These are phyloP conservation scores for Trichoderma sp. DNA, from an alignment of 2,329 filamentous ascomycete species.

Conservation along the genomic window DNA sequence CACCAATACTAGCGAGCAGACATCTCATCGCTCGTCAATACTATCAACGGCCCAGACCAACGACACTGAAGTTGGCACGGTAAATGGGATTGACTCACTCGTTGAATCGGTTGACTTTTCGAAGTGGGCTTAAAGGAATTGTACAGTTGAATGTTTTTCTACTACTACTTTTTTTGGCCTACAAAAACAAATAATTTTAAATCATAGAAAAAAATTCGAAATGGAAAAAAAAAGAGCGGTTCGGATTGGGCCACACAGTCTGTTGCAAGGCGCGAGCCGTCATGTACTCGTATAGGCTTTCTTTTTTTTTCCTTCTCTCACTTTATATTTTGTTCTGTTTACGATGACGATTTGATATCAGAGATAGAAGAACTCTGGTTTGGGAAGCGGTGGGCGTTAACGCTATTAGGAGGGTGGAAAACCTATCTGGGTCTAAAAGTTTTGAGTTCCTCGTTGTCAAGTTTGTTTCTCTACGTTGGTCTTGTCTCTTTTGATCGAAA, in stretches of 20 bases:
- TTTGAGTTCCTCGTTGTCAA: slow-evolving; percentile 29
- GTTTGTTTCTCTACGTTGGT: slow-evolving; percentile 19
- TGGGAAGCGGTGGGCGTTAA: slow-evolving; percentile 33
- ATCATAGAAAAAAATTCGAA: background rate
- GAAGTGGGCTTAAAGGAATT: slow-evolving; percentile 39
- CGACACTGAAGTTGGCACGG: slow-evolving; percentile 53
- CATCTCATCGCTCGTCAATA: slow-evolving; percentile 60
- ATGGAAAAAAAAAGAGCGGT: background rate
- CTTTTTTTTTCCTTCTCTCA: background rate
- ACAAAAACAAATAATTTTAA: background rate
- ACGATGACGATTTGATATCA: slow-evolving; percentile 16
- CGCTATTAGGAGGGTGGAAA: slow-evolving; percentile 30
- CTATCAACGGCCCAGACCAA: slow-evolving; percentile 56
- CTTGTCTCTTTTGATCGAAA: background rate
- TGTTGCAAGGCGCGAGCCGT: slow-evolving; percentile 21
- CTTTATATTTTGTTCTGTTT: background rate
- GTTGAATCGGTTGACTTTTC: slow-evolving; percentile 45
- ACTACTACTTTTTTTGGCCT: background rate
- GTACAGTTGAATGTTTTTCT: background rate
- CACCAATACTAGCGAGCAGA: slow-evolving; percentile 57
- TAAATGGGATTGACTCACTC: slow-evolving; percentile 36
- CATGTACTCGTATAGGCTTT: slow-evolving; percentile 17
- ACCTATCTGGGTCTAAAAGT: slow-evolving; percentile 30
- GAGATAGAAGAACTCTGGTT: slow-evolving; percentile 28
- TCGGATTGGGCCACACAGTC: slow-evolving; percentile 6